Conservation (phyloP, 1,139 yeast genomes). For the Candida sojae region DNA sequence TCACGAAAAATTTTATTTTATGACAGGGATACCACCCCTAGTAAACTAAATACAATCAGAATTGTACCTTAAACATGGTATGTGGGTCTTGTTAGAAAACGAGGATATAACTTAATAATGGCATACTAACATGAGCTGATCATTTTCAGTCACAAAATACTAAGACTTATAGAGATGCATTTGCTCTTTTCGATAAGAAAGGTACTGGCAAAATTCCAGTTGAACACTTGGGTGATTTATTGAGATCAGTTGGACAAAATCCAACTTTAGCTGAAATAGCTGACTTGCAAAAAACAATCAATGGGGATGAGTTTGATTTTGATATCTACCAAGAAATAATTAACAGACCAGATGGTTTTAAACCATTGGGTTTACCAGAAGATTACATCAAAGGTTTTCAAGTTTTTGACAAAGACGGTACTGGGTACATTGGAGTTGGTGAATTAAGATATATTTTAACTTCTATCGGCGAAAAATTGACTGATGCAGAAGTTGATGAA, state of each 20-base stretch:
- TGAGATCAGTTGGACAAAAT: slow-evolving; percentile 97
- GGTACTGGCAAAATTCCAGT: slow-evolving; percentile 93
- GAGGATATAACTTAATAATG: not conserved
- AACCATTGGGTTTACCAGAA: slow-evolving; percentile 89
- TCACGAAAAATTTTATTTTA: not conserved
- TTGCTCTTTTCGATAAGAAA: slow-evolving; percentile 94
- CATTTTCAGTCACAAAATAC: slow-evolving; percentile 48
- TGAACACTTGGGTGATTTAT: slow-evolving; percentile 86
- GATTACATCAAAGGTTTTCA: slow-evolving; percentile 97
- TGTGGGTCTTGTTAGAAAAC: not conserved
- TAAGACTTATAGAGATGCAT: slow-evolving; percentile 92
- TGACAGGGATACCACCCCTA: not conserved
- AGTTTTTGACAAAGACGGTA: slow-evolving; percentile 92
- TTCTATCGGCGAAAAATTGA: slow-evolving; percentile 87
- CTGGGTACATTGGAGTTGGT: slow-evolving; percentile 97
- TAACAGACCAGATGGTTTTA: slow-evolving; percentile 88
- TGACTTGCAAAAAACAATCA: slow-evolving; percentile 59
- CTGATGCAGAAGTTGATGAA: slow-evolving; percentile 92
- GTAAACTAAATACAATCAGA: not conserved
- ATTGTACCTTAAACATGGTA: slow-evolving; percentile 1
- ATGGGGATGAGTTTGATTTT: slow-evolving; percentile 59
- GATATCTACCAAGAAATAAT: slow-evolving; percentile 78
- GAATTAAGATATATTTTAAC: slow-evolving; percentile 93
- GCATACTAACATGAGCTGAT: slow-evolving; percentile 10
- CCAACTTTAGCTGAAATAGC: slow-evolving; percentile 91